Percentiles rank a stretch among this genome's conserved stretches.
Conservation (phyloP, 805 yeast species). For the Ogataea salicorniae region DNA sequence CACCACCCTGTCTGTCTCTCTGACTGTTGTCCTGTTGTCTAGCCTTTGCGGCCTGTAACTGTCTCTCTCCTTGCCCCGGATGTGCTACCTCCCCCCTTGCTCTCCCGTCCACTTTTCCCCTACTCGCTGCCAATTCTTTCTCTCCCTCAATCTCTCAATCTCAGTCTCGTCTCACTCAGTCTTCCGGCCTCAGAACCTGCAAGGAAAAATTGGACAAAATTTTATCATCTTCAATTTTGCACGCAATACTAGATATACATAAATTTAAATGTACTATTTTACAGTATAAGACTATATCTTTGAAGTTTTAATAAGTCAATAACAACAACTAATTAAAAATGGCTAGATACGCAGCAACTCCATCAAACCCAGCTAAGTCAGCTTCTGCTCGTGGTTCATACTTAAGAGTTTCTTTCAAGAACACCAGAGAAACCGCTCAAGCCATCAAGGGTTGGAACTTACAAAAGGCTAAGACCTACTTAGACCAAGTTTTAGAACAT, state of each 20-base stretch:
- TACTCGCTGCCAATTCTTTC: not conserved
- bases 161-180: not conserved
- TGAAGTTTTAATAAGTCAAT: not conserved
- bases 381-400: slow-evolving; percentile 99
- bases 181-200: not conserved
- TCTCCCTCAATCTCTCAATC: not conserved
- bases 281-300: not conserved
- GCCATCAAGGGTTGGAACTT: slow-evolving; percentile 98
- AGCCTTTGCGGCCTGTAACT: no score
- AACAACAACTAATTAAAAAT: slow-evolving; percentile 38
- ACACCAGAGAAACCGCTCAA: slow-evolving; percentile 99
- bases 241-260: no score
- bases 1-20: no score
- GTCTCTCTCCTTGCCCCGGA: no score
- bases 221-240: not conserved
- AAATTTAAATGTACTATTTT: not conserved
- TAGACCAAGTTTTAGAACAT: slow-evolving; percentile 94
- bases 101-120: no score
- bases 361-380: slow-evolving; percentile 99
- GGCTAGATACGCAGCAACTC: slow-evolving; percentile 99
- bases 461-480: slow-evolving; percentile 92
- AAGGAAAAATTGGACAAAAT: not conserved
- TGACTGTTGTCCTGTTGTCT: no score
- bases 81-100: no score
- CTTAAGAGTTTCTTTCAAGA: slow-evolving; percentile 99